Evolutionary conservation across 495 filamentous ascomycete genomes (phyloP).

Genomic region (Penicillium soppii): DNA sequence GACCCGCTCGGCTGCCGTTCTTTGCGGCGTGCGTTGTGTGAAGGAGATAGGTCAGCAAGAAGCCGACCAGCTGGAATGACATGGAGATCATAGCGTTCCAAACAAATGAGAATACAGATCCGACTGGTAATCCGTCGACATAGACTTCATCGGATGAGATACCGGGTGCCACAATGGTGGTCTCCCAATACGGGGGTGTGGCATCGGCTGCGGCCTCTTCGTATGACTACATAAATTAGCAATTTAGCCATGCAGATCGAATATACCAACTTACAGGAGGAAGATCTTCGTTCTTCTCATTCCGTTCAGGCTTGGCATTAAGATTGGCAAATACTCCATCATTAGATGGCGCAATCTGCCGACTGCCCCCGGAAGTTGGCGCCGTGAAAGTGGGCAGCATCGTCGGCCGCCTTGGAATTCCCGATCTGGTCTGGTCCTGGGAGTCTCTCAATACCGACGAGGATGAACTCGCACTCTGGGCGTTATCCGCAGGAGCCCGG

Average conservation of each 20-base stretch:
- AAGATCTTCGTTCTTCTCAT: slow-evolving; percentile 77
- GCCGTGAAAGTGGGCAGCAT: slow-evolving; percentile 49
- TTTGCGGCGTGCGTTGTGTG: slow-evolving; percentile 98
- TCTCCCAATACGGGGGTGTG: slow-evolving; percentile 98
- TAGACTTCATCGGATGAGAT: slow-evolving; percentile 87
- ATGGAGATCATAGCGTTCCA: slow-evolving; percentile 99
- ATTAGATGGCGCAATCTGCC: slow-evolving; percentile 58
- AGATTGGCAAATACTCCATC: slow-evolving; percentile 98
- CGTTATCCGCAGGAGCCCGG: slow-evolving; percentile 31
- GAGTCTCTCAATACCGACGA: slow-evolving; percentile 35
- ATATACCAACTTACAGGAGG: slow-evolving; percentile 72
- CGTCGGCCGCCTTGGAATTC: slow-evolving; percentile 49
- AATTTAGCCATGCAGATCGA: neutral
- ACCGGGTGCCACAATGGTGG: slow-evolving; percentile 91
- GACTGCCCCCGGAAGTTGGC: slow-evolving; percentile 35
- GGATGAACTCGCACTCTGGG: slow-evolving; percentile 27
- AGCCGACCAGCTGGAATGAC: slow-evolving; percentile 97
- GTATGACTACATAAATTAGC: slow-evolving; percentile 67
- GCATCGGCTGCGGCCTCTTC: slow-evolving; percentile 98
- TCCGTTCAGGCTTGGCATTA: slow-evolving; percentile 83
- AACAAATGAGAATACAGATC: slow-evolving; percentile 90
- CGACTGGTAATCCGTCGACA: slow-evolving; percentile 93
- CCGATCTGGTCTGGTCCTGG: slow-evolving; percentile 24
- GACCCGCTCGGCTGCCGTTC: slow-evolving; percentile 89
- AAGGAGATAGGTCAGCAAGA: slow-evolving; percentile 94